Evolutionary conservation across 495 filamentous ascomycete species (phyloP), one percentile per base, ranked within the genome.

Genomic region (Penicillium canariense): DNA sequence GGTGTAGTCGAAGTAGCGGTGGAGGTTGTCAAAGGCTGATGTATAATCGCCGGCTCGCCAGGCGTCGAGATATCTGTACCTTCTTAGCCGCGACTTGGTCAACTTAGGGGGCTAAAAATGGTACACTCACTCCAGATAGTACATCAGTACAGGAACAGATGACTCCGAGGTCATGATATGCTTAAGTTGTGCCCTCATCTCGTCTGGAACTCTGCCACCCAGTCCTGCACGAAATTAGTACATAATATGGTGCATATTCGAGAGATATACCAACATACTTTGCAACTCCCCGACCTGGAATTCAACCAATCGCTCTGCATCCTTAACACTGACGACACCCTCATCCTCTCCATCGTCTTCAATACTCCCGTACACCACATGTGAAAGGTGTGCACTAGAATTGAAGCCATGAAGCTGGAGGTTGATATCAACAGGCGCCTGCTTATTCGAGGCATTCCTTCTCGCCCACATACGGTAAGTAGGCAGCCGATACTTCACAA

Each of bases 1-100:
- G 5, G 90, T 94, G 71, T 96, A 96, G 68, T 98, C 94, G 65
- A 96, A 98, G 69, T 96, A 97, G 34, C 91, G 86, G 67, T 98
- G 93, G 25, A 98, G 80, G 57, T 87, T 86, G 55, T 98, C 92
- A 67, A 97, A 92, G 0, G 93, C 87, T 0, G 86, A 87, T 11
- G 90, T 82, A 63, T 93, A 96, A 68, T 97, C 93, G 0, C 95
- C 95, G 10, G 91, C 83, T 55, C 84, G 81, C 94, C 91, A 97
- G 5, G 90, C 82, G 65, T 98, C 90, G 31, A 96, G 81, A 69
- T 93, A 97, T 55, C 88, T 82, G 38, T 31, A 34, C 4, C 11
- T 9, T 56, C 47, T 56, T 35, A 67, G 42, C 40, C 4, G 11
- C 7, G 54, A 11, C 22, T 55, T 23, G 23, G 0, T 17, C 5